Base-by-base conservation (phyloP, 2,329 filamentous ascomycete genomes). In the Clonostachys sp. region DNA sequence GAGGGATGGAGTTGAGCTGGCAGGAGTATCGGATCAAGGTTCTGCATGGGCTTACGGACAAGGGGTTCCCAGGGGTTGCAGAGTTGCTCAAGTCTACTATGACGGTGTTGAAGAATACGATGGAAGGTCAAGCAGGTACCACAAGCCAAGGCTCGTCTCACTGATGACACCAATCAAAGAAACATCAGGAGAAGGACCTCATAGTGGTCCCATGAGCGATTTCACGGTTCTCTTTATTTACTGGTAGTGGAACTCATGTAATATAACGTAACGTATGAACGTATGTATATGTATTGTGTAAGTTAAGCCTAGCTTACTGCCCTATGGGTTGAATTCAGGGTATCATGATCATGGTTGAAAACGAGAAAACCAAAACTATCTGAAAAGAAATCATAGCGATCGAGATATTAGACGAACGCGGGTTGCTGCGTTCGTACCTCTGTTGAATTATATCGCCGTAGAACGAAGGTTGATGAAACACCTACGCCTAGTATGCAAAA, bases 81-180 rank as follows among this genome's bases (percentile, higher is more conserved):
- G 76, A 84, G 52, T 66, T 95, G 57, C 85, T 95, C 76, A 87
- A 87, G 63, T 89, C 83, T 56, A 91, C 88, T 2, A 90, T 94
- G 80, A 89, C 86, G 61, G 81, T 85, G 45, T 66, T 92, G 55
- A 83, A 82, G 66, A 78, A 71, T 50, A 65, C 67, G 34, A 67
- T 64, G 56, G 61, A 66, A 34, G 61, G 58, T 18, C 61, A 52
- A 42, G 24, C 34, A 7, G 16, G 33, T 41, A 18, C 14, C 12
- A 34, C n/a, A 16, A 38, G 17, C n/a, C 41, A 44, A 12, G 38
- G 53, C 18, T 36, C 42, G 12, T 44, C 47, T 45, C 45, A 35
- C 36, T 16, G 16, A 36, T 48, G 52, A 47, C 44, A 52, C 53
- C 49, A 44, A 55, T 24, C 4, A 40, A 40, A 18, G 17, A 40